Evolutionary conservation across 495 filamentous ascomycete genomes (phyloP).

Genomic region (Bryoglossum gracile): DNA sequence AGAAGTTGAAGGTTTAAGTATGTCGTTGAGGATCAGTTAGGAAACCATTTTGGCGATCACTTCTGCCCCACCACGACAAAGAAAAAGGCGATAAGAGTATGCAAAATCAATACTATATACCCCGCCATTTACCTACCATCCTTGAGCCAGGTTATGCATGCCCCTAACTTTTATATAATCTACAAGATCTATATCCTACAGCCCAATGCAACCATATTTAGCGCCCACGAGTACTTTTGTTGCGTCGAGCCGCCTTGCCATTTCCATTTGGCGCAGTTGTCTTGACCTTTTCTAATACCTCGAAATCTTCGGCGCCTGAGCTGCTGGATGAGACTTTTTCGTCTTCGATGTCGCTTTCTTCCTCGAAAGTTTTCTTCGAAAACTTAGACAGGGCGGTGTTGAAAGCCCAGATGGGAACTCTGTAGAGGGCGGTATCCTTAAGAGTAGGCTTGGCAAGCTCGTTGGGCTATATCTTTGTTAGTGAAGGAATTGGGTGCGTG

Average conservation of each 20-base stretch:
- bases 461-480: slow-evolving; percentile 38
- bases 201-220: background rate
- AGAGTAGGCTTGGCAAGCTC: slow-evolving; percentile 60
- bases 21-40: too few species aligned
- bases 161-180: background rate
- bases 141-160: too few species aligned
- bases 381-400: slow-evolving; percentile 48
- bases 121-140: too few species aligned
- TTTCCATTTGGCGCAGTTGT: slow-evolving; percentile 22
- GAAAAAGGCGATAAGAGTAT: too few species aligned
- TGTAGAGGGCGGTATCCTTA: slow-evolving; percentile 61
- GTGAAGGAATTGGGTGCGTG: background rate
- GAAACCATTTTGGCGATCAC: too few species aligned
- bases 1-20: too few species aligned
- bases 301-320: slow-evolving; percentile 46
- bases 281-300: slow-evolving; percentile 46
- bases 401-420: slow-evolving; percentile 61
- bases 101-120: too few species aligned
- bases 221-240: slow-evolving; percentile 16
- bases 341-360: slow-evolving; percentile 29
- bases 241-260: slow-evolving; percentile 16
- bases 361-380: slow-evolving; percentile 27
- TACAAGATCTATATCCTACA: slow-evolving; percentile 7
- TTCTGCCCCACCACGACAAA: too few species aligned
- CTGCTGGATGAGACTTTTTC: slow-evolving; percentile 31